Evolutionary conservation across 1,284 basidiomycete species (phyloP).

Genomic region (Marasmius fiardii): DNA sequence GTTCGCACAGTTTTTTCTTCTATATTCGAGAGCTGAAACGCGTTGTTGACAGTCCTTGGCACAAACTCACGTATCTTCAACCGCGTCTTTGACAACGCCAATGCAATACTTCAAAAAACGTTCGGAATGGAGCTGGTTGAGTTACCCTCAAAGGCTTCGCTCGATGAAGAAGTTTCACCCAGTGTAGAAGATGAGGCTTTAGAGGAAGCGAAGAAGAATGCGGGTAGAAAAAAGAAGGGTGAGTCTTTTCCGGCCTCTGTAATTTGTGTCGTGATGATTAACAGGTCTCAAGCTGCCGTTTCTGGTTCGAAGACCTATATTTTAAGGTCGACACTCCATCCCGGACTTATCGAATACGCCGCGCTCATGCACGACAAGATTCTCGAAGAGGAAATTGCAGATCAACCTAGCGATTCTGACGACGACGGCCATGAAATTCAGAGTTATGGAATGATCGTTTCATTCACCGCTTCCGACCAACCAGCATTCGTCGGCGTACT

Average conservation of each 20-base stretch:
- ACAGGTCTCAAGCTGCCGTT: constrained; percentile 37
- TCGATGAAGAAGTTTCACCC: constrained; percentile 40
- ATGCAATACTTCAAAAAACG: constrained; percentile 50
- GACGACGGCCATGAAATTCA: constrained; percentile 33
- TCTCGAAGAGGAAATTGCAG: constrained; percentile 51
- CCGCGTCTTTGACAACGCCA: constrained; percentile 53
- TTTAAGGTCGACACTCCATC: constrained; percentile 61
- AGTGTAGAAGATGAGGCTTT: constrained; percentile 38
- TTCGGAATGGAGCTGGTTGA: constrained; percentile 79
- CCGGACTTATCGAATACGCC: constrained; percentile 55
- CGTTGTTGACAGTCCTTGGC: constrained; percentile 54
- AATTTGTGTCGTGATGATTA: neutral
- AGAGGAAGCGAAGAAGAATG: constrained; percentile 49
- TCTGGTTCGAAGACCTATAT: constrained; percentile 71
- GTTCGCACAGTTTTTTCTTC: neutral
- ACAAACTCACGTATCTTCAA: constrained; percentile 55
- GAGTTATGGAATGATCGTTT: constrained; percentile 61
- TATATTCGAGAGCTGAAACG: neutral
- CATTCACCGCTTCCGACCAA: constrained; percentile 66
- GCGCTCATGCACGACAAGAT: constrained; percentile 52
- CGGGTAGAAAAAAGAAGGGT: constrained; percentile 33
- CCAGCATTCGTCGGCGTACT: constrained; percentile 61
- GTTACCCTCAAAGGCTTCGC: constrained; percentile 58
- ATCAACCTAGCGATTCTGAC: constrained; percentile 35
- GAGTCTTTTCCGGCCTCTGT: neutral